Evolutionary conservation across 768 basidiomycete genomes (phyloP).

Genomic region (Russula sp.): DNA sequence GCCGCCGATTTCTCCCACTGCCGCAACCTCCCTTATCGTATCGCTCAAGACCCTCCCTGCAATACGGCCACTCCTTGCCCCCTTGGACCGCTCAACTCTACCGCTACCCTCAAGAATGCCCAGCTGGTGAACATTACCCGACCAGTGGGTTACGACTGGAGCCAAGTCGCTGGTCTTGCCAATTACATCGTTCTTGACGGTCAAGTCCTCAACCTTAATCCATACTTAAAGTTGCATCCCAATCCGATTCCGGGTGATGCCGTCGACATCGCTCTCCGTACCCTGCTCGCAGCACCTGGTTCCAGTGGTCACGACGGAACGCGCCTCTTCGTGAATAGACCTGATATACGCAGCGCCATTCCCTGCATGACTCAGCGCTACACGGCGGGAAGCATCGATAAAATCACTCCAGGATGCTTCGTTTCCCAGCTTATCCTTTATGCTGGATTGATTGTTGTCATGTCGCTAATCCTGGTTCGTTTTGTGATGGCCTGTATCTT

Average conservation of each 20-base stretch:
- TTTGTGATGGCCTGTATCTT: conserved; percentile 96
- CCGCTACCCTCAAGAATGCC: conserved; percentile 54
- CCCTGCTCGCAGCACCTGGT: conserved; percentile 47
- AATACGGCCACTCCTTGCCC: conserved; percentile 53
- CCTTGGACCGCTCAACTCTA: conserved; percentile 51
- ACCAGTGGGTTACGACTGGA: conserved; percentile 87
- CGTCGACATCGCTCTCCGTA: conserved; percentile 80
- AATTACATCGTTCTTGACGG: conserved; percentile 91
- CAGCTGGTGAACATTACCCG: conserved; percentile 59
- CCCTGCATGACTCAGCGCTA: conserved; percentile 83
- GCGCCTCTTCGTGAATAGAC: conserved; percentile 71
- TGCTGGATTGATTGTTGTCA: conserved; percentile 83
- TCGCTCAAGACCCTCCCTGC: conserved; percentile 75
- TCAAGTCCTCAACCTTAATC: conserved; percentile 85
- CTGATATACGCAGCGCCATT: conserved; percentile 59
- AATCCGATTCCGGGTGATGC: conserved; percentile 60
- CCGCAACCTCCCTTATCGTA: conserved; percentile 51
- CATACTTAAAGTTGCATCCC: conserved; percentile 75
- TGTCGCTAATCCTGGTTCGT: conserved; percentile 83
- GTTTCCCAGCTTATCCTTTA: conserved; percentile 86
- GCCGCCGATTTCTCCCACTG: conserved; percentile 64
- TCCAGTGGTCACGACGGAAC: conserved; percentile 84
- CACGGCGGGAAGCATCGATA: conserved; percentile 92
- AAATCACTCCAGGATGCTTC: conserved; percentile 94
- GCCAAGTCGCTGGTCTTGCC: conserved; percentile 63